Conservation (phyloP, 208 protist species). For the Giardia duodenalis region DNA sequence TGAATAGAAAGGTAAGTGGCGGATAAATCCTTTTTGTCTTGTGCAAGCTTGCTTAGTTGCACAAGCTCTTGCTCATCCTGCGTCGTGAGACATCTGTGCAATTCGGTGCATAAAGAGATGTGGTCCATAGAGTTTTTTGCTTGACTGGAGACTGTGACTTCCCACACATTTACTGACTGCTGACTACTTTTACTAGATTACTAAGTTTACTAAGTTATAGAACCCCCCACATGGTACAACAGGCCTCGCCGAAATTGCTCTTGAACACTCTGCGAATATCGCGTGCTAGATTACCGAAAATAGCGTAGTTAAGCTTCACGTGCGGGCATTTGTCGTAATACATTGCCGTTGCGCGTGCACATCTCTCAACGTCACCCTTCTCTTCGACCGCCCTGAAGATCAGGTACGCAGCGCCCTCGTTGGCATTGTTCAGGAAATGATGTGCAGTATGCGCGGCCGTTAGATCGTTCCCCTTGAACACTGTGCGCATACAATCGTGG, state of each 20-base stretch:
- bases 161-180: no score
- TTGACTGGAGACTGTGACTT: no score
- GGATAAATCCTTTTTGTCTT: no score
- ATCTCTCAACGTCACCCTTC: background rate
- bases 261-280: background rate
- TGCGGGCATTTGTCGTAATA: background rate
- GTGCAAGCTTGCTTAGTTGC: no score
- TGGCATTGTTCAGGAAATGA: conserved; percentile 2
- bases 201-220: no score
- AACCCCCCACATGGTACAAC: background rate
- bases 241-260: background rate
- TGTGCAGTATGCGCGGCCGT: background rate
- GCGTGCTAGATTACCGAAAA: conserved; percentile 4
- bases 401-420: background rate
- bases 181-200: no score
- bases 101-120: no score
- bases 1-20: no score
- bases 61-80: no score
- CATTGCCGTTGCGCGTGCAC: background rate
- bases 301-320: background rate
- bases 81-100: no score
- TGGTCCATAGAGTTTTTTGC: no score
- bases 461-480: background rate
- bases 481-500: background rate
- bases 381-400: background rate